Evolutionary conservation across 176 grass and related monocot genomes (phyloP), one percentile per base, ranked within the genome.

Genomic region (Eragrostis curvula): DNA sequence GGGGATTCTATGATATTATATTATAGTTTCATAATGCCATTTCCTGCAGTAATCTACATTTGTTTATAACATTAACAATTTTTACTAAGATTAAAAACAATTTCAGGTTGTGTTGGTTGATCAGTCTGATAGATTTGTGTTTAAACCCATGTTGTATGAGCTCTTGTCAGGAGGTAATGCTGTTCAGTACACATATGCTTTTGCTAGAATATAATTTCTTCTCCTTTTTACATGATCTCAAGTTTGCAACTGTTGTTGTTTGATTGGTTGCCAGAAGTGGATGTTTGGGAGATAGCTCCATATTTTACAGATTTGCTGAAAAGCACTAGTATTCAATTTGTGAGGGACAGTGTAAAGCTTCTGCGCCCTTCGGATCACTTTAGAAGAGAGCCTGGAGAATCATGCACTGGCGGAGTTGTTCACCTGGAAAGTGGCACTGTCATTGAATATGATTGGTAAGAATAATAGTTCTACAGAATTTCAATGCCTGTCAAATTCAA

Each of bases 371-470:
- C 79, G 78, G 93, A 96, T 85, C 93, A 99, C 80, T 90, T 93
- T 23, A 85, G 55, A 72, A 88, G 73, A 52, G 84, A 82, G 24
- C 69, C 75, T 63, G 79, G 84, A 77, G 82, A 79, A 45, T 85
- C 87, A 91, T 80, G 44, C 44, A 71, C 85, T 85, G 93, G 90
- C 20, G 96, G 96, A 88, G 71, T 81, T 70, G 96, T 99, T 81
- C 75, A 93, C 88, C 85, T 99, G 27, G 72, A 89, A 88, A 99
- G 96, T 88, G 96, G 96, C 81, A 88, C 88, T n/a, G 66, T 82
- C 66, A 88, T 99, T 71, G 96, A 99, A 85, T 99, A 99, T 88
- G 96, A 99, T 93, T 99, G 91, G 96, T 99, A 91, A 20, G 73
- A 52, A 44, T 45, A 64, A 32, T 82, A 86, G 48, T 85, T 44